Conservation (phyloP, 495 filamentous ascomycete species). For the Penicillium mononematosum region DNA sequence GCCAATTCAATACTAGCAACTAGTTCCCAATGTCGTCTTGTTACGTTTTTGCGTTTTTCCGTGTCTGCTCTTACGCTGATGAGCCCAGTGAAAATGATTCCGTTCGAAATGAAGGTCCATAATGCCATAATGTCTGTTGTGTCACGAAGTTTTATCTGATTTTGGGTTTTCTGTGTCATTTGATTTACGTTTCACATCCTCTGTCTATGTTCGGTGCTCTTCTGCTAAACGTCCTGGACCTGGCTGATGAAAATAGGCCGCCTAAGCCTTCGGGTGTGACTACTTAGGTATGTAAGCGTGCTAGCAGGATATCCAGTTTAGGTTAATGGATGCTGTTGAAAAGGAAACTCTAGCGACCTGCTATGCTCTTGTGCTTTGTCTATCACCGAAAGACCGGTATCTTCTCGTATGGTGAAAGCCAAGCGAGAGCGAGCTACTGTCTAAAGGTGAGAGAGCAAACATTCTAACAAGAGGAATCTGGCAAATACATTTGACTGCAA, state of each 20-base stretch:
- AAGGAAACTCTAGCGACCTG: neutral
- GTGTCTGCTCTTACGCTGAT: constrained; percentile 5
- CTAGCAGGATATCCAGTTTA: neutral
- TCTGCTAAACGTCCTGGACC: neutral
- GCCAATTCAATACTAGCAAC: constrained; percentile 40
- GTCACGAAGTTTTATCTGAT: neutral
- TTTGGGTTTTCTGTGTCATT: neutral
- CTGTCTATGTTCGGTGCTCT: neutral
- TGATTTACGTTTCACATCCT: neutral
- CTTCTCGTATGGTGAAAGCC: no score
- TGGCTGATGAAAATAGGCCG: constrained; percentile 2
- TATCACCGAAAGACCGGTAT: neutral
- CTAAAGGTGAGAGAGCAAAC: neutral
- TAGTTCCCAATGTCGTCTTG: constrained; percentile 29
- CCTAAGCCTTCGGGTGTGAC: neutral
- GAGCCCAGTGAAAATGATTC: constrained; percentile 1
- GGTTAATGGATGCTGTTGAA: neutral
- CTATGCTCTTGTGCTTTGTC: neutral
- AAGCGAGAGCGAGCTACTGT: neutral
- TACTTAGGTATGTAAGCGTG: neutral
- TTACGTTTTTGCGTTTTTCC: constrained; percentile 8
- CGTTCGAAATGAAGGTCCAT: neutral
- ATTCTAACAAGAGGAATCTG: neutral
- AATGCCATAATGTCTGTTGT: neutral
- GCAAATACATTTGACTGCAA: neutral